A percentile compares a stretch with the other conserved stretches of the same genome.
These are phyloP conservation scores for Linum tenue DNA, from an alignment of 345 rosid genomes.

Conservation along the genomic window DNA sequence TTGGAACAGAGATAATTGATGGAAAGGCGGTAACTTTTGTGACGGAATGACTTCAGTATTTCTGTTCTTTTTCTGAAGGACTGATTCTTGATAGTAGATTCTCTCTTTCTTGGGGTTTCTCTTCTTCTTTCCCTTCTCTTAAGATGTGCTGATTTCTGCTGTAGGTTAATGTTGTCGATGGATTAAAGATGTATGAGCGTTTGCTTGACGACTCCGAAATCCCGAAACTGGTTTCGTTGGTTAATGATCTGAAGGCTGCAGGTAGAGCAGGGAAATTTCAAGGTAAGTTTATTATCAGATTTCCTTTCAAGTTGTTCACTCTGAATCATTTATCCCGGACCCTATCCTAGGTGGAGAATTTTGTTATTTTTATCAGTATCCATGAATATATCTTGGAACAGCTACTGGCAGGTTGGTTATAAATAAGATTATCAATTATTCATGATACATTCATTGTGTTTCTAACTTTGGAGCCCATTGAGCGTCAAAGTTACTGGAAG, in stretches of 20 bases:
- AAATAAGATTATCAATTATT: too few relatives aligned
- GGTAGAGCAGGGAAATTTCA: slow-evolving; percentile 76
- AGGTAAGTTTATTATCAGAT: slow-evolving; percentile 44
- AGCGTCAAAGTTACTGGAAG: too few relatives aligned
- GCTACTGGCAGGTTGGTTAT: too few relatives aligned
- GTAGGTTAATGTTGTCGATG: slow-evolving; percentile 92
- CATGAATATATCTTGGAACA: too few relatives aligned
- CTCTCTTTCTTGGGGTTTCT: background rate
- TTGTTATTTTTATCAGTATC: too few relatives aligned
- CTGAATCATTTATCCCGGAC: background rate
- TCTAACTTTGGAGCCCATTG: too few relatives aligned
- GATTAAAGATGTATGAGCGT: slow-evolving; percentile 63
- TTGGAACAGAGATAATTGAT: slow-evolving; percentile 51
- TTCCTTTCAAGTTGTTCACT: background rate
- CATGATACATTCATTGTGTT: too few relatives aligned
- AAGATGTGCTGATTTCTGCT: slow-evolving; percentile 8
- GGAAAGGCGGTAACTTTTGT: slow-evolving; percentile 51
- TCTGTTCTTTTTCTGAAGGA: background rate
- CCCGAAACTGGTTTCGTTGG: slow-evolving; percentile 56
- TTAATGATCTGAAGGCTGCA: slow-evolving; percentile 55
- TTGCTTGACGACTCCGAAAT: slow-evolving; percentile 50
- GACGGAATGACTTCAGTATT: slow-evolving; percentile 5
- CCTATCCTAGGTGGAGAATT: too few relatives aligned
- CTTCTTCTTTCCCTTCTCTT: slow-evolving; percentile 7
- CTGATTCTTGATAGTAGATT: background rate